Conservation (phyloP, 2,329 filamentous ascomycete genomes). For the Claviceps maximensis region DNA sequence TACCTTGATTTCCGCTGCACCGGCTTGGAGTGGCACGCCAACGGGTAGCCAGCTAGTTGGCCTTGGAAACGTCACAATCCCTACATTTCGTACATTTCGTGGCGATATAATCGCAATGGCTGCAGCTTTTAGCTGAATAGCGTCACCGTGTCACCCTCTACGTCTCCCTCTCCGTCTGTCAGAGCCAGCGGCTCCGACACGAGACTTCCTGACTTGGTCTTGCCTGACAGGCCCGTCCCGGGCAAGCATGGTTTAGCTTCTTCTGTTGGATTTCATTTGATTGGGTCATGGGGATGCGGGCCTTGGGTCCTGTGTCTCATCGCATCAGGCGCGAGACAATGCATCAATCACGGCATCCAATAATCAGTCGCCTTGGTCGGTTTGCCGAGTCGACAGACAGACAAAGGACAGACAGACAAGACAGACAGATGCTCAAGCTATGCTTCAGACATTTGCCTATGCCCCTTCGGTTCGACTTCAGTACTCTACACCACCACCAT, state of each 20-base stretch:
- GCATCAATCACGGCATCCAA: background rate
- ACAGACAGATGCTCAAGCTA: background rate
- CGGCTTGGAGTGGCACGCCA: background rate
- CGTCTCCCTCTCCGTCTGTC: background rate
- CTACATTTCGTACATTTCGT: background rate
- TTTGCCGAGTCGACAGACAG: background rate
- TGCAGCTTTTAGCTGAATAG: background rate
- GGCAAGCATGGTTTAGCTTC: background rate
- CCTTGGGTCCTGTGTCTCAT: background rate
- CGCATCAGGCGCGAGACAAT: slow-evolving; percentile 2
- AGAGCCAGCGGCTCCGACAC: background rate
- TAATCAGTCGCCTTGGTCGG: background rate
- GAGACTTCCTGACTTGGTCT: background rate
- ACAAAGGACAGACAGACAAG: too few species aligned
- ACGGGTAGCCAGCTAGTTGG: too few species aligned
- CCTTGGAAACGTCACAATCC: too few species aligned
- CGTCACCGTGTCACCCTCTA: too few species aligned
- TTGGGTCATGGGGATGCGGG: background rate
- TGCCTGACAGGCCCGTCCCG: slow-evolving; percentile 3
- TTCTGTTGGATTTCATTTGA: background rate
- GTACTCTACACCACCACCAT: background rate
- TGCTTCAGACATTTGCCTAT: background rate
- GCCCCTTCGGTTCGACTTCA: background rate
- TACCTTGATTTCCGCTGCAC: background rate
- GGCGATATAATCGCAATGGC: too few species aligned